A percentile compares a stretch with the other conserved stretches of the same genome.
Conservation (phyloP, 495 filamentous ascomycete species). For the Penicillium nucicola region DNA sequence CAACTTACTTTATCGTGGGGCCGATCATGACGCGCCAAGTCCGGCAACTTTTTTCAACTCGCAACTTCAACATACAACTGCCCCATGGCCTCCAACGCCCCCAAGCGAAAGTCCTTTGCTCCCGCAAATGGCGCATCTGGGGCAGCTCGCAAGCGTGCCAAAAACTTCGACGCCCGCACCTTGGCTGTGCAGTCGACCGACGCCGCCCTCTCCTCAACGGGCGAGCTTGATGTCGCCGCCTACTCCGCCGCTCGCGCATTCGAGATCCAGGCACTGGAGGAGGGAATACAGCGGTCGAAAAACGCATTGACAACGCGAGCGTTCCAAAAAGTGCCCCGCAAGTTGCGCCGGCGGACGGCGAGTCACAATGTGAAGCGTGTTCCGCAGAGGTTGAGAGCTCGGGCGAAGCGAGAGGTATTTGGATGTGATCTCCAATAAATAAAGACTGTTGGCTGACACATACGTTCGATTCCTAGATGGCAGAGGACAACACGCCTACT, state of each 20-base stretch:
- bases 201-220: constrained; percentile 67
- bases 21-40: constrained; percentile 31
- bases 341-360: constrained; percentile 80
- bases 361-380: constrained; percentile 93
- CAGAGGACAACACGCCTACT: constrained; percentile 87
- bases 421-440: background rate
- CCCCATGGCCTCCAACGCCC: constrained; percentile 34
- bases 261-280: constrained; percentile 81
- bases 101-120: constrained; percentile 32
- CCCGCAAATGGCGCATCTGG: constrained; percentile 19
- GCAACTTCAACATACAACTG: constrained; percentile 6
- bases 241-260: constrained; percentile 81
- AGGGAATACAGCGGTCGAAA: constrained; percentile 72
- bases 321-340: constrained; percentile 85
- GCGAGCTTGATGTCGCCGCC: constrained; percentile 74
- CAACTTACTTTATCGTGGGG: constrained; percentile 5
- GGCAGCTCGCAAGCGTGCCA: constrained; percentile 57
- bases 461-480: constrained; percentile 50
- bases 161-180: constrained; percentile 63
- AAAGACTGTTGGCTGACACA: background rate
- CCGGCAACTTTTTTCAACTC: constrained; percentile 23
- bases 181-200: constrained; percentile 71
- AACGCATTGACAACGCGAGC: constrained; percentile 65
- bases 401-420: constrained; percentile 68
- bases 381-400: constrained; percentile 68